A percentile compares a stretch with the other conserved stretches of the same genome.
These are phyloP conservation scores for Apiospora marii DNA, from an alignment of 2,329 filamentous ascomycete species.

Conservation along the genomic window DNA sequence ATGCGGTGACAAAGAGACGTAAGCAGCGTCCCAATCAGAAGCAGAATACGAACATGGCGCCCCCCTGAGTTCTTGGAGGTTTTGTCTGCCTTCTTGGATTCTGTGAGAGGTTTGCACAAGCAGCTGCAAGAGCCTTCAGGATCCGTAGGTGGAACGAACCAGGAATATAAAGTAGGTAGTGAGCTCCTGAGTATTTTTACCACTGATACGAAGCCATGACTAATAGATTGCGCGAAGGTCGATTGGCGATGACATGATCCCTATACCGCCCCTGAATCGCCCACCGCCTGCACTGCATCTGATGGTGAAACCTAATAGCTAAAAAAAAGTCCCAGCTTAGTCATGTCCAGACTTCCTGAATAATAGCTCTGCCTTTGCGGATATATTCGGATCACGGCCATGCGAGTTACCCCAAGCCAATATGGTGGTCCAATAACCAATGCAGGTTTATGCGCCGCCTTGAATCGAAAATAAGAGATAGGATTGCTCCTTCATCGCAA, in stretches of 20 bases:
- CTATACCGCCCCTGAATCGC: neutral
- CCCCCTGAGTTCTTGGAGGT: neutral
- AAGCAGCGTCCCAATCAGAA: neutral
- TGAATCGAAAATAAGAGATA: neutral
- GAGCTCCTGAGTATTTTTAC: neutral
- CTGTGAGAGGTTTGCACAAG: neutral
- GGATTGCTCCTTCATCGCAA: neutral
- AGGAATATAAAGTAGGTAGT: neutral
- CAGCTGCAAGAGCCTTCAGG: neutral
- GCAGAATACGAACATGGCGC: neutral
- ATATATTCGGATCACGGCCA: neutral
- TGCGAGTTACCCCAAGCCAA: neutral
- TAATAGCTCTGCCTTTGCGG: neutral
- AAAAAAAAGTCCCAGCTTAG: neutral
- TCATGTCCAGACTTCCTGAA: neutral
- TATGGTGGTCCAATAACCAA: neutral
- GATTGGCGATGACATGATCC: neutral
- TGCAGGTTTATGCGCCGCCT: neutral
- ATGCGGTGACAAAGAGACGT: neutral
- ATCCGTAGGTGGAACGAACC: neutral
- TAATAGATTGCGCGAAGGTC: neutral
- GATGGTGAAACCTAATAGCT: neutral
- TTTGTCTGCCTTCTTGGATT: neutral
- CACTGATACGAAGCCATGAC: neutral
- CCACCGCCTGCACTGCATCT: neutral